phyloP scores from a whole-genome alignment of 805 yeast species.

The Ogataea allantospora region DNA sequence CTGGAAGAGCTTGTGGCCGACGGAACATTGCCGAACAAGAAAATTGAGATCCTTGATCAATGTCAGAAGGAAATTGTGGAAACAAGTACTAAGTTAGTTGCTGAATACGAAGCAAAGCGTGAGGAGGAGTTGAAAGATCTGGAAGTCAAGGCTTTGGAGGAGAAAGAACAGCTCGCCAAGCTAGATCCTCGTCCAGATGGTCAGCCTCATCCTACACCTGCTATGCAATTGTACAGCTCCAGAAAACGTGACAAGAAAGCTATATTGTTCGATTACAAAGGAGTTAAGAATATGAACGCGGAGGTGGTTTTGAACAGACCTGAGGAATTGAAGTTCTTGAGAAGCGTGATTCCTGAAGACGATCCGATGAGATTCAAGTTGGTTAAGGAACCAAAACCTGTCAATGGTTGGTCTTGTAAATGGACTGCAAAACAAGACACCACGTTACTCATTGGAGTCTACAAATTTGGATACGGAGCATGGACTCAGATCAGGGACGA shows the following conservation, averaged over 20 bases:
- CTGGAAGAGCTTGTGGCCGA: constrained; percentile 89
- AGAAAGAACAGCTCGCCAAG: constrained; percentile 40
- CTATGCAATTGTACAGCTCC: constrained; percentile 37
- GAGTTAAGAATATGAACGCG: constrained; percentile 87
- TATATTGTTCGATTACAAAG: constrained; percentile 80
- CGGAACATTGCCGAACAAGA: constrained; percentile 82
- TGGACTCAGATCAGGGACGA: constrained; percentile 96
- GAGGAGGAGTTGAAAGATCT: constrained; percentile 51
- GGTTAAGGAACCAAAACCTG: constrained; percentile 67
- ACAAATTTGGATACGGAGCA: constrained; percentile 92
- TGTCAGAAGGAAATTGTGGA: constrained; percentile 71
- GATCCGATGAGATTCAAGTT: constrained; percentile 63
- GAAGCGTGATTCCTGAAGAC: constrained; percentile 48
- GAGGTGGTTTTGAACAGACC: constrained; percentile 83
- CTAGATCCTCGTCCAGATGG: constrained; percentile 31
- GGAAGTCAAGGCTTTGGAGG: constrained; percentile 59
- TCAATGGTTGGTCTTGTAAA: constrained; percentile 85
- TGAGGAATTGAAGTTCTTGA: constrained; percentile 70
- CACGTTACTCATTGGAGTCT: constrained; percentile 80
- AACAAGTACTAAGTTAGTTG: constrained; percentile 58
- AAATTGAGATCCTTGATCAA: constrained; percentile 72
- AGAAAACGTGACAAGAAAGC: constrained; percentile 88
- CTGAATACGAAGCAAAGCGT: constrained; percentile 65
- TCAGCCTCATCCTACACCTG: constrained; percentile 31
- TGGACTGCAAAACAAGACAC: constrained; percentile 87